Evolutionary conservation across 208 protist species (phyloP).

Genomic region (Borovskyia barvae): DNA sequence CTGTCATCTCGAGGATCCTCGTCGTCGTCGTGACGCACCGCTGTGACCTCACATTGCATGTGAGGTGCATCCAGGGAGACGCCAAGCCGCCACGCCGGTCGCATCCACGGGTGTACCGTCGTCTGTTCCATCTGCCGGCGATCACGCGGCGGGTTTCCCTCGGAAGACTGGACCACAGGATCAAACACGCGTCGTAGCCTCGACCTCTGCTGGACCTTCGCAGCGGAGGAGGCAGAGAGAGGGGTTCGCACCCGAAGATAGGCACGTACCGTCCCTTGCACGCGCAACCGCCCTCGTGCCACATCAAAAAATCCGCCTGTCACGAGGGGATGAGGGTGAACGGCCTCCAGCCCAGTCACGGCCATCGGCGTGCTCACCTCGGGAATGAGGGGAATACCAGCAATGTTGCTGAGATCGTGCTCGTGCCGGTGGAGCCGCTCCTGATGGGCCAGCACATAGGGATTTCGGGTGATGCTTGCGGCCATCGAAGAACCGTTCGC

Average conservation of each 20-base stretch:
- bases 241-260: conserved; percentile 12
- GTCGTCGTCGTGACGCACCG: no score
- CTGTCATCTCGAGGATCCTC: neutral
- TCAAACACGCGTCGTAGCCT: conserved; percentile 20
- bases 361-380: no score
- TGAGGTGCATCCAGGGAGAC: conserved; percentile 26
- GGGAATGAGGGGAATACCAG: conserved; percentile 18
- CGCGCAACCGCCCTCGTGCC: conserved; percentile 18
- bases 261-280: conserved; percentile 11
- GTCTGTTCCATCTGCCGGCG: neutral
- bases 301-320: conserved; percentile 34
- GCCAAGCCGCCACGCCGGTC: conserved; percentile 11
- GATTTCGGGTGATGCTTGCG: conserved; percentile 29
- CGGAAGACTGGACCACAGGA: no score
- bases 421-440: conserved; percentile 3
- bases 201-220: conserved; percentile 7
- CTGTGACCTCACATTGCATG: conserved; percentile 9
- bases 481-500: neutral
- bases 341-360: conserved; percentile 2
- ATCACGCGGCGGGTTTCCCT: no score
- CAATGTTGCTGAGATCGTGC: neutral
- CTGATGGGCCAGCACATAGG: conserved; percentile 29
- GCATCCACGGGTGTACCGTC: conserved; percentile 30
- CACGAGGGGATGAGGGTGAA: conserved; percentile 27
- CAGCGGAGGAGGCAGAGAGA: conserved; percentile 16